phyloP scores from a whole-genome alignment of 108 stramenopile genomes.

The Bacterosira constricta region DNA sequence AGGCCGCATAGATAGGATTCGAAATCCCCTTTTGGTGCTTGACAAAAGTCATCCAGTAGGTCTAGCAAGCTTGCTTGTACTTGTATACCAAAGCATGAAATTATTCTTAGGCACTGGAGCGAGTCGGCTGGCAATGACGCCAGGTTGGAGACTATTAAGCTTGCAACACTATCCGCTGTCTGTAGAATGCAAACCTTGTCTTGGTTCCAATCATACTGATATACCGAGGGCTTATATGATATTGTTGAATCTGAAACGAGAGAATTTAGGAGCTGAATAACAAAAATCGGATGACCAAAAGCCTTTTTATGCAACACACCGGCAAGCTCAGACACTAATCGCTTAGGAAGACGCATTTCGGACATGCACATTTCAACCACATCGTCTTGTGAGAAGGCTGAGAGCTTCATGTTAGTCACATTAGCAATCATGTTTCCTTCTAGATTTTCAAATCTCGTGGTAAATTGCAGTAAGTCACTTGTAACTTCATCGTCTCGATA shows the following conservation, averaged over 20 bases:
- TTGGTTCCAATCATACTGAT: conserved; percentile 1
- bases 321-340: conserved; percentile 11
- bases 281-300: conserved; percentile 21
- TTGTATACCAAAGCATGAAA: conserved; percentile 15
- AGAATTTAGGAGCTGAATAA: conserved; percentile 28
- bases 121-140: background rate
- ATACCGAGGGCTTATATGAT: conserved; percentile 1
- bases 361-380: conserved; percentile 8
- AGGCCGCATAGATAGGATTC: background rate
- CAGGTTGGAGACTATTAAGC: conserved; percentile 14
- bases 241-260: conserved; percentile 14
- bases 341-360: conserved; percentile 10
- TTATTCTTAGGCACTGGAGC: background rate
- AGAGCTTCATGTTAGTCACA: conserved; percentile 1
- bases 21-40: background rate
- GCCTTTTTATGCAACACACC: conserved; percentile 24
- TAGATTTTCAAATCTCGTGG: background rate
- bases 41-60: background rate
- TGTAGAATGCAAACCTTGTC: background rate
- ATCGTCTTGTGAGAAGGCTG: conserved; percentile 7
- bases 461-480: background rate
- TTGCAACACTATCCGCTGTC: conserved; percentile 8
- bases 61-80: background rate
- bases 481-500: conserved; percentile 27
- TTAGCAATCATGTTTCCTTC: background rate